A percentile compares a stretch with the other conserved stretches of the same genome.
Evolutionary conservation across 495 filamentous ascomycete genomes (phyloP).

Genomic region (Penicillium coffeae): DNA sequence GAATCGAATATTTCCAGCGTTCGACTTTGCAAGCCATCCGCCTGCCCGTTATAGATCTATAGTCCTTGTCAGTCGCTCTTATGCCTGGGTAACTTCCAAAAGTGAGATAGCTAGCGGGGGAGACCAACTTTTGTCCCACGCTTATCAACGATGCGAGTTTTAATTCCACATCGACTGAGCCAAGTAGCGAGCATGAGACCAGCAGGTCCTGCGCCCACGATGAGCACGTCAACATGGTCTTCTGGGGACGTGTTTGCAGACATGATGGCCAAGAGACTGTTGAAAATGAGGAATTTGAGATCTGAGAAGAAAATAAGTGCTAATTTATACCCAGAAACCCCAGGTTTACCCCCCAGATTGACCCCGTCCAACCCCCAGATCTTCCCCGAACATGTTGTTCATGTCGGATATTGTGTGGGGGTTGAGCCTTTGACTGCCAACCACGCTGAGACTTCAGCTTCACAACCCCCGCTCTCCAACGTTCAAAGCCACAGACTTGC

Average conservation of each 20-base stretch:
- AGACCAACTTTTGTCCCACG: slow-evolving; percentile 41
- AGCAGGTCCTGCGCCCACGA: slow-evolving; percentile 62
- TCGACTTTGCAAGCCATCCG: slow-evolving; percentile 55
- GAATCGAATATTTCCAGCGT: slow-evolving; percentile 63
- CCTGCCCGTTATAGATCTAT: slow-evolving; percentile 50
- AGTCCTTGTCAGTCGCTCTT: too few relatives aligned
- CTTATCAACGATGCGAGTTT: slow-evolving; percentile 58
- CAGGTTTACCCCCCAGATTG: too few relatives aligned
- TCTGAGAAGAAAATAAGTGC: too few relatives aligned
- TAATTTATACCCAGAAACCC: too few relatives aligned
- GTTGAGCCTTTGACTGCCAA: not conserved
- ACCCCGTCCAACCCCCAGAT: too few relatives aligned
- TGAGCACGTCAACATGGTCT: slow-evolving; percentile 35
- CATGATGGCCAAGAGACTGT: not conserved
- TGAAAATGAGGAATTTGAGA: too few relatives aligned
- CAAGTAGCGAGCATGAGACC: slow-evolving; percentile 60
- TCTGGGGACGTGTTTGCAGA: not conserved
- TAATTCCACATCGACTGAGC: slow-evolving; percentile 54
- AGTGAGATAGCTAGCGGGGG: too few relatives aligned
- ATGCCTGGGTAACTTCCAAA: too few relatives aligned
- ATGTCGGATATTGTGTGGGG: slow-evolving; percentile 9
- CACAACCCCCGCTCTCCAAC: not conserved
- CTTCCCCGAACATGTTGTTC: too few relatives aligned
- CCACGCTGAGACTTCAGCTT: not conserved
- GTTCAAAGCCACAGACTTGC: not conserved